Evolutionary conservation across 306 rosid genomes (phyloP).

Genomic region (Rubus parviflorus): DNA sequence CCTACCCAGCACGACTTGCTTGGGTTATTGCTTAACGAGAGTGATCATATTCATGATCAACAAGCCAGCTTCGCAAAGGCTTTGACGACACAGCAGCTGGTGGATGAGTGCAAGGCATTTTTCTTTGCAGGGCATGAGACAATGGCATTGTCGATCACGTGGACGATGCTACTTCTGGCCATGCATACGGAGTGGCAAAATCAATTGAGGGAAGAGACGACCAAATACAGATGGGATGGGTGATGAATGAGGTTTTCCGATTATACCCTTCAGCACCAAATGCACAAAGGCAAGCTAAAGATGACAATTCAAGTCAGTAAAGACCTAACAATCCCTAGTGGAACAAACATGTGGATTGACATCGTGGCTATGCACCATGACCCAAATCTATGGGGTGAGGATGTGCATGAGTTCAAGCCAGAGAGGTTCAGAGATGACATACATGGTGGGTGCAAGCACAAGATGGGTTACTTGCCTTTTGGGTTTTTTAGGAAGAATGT

Average conservation of each 20-base stretch:
- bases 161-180: constrained; percentile 80
- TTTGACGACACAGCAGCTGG: constrained; percentile 44
- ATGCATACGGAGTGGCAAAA: constrained; percentile 67
- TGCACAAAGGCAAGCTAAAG: constrained; percentile 76
- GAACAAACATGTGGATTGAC: constrained; percentile 85
- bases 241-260: constrained; percentile 70
- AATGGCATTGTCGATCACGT: constrained; percentile 72
- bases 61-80: constrained; percentile 31
- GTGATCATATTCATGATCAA: background rate
- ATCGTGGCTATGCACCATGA: constrained; percentile 82
- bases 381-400: constrained; percentile 56
- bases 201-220: constrained; percentile 71
- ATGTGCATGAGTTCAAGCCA: constrained; percentile 65
- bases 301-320: constrained; percentile 51
- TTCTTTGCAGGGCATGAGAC: constrained; percentile 92
- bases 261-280: constrained; percentile 83
- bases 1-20: constrained; percentile 43
- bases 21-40: constrained; percentile 51
- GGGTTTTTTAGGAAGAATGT: constrained; percentile 84
- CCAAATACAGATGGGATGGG: constrained; percentile 94
- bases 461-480: constrained; percentile 80
- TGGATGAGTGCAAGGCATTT: constrained; percentile 85
- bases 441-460: constrained; percentile 71
- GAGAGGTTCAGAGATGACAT: constrained; percentile 59
- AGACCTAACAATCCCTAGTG: constrained; percentile 53